phyloP scores from a whole-genome alignment of 73 alveolate genomes.

The Loxodes magnus region DNA sequence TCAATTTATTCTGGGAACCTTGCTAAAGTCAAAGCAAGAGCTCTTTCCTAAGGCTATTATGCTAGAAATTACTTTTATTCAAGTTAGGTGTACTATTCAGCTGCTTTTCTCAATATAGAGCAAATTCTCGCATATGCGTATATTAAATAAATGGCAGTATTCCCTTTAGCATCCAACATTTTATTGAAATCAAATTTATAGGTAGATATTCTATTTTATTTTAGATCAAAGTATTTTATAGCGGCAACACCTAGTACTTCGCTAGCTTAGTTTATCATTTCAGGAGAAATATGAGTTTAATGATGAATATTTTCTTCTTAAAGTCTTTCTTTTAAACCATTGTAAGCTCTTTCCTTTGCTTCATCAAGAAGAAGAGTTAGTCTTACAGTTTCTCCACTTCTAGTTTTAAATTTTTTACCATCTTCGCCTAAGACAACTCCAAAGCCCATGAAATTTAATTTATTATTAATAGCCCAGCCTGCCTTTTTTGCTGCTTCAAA shows the following conservation, averaged over 20 bases:
- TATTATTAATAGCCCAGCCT: constrained; percentile 77
- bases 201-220: constrained; percentile 87
- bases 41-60: constrained; percentile 56
- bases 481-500: constrained; percentile 89
- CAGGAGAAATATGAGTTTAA: constrained; percentile 56
- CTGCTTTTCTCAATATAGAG: constrained; percentile 88
- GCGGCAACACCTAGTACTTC: constrained; percentile 96
- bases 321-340: constrained; percentile 37
- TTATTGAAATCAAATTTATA: constrained; percentile 89
- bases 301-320: constrained; percentile 11
- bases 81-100: constrained; percentile 21
- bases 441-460: constrained; percentile 95
- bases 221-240: constrained; percentile 94
- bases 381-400: constrained; percentile 92
- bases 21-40: constrained; percentile 69
- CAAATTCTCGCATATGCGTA: constrained; percentile 96
- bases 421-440: constrained; percentile 95
- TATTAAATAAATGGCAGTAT: constrained; percentile 97
- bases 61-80: constrained; percentile 13
- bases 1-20: constrained; percentile 92
- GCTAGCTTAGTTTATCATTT: constrained; percentile 66
- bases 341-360: constrained; percentile 82
- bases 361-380: constrained; percentile 88
- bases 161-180: constrained; percentile 99
- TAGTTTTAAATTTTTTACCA: constrained; percentile 88